These are phyloP conservation scores for Penicillium goetzii DNA, from an alignment of 495 filamentous ascomycete species.

Conservation along the genomic window DNA sequence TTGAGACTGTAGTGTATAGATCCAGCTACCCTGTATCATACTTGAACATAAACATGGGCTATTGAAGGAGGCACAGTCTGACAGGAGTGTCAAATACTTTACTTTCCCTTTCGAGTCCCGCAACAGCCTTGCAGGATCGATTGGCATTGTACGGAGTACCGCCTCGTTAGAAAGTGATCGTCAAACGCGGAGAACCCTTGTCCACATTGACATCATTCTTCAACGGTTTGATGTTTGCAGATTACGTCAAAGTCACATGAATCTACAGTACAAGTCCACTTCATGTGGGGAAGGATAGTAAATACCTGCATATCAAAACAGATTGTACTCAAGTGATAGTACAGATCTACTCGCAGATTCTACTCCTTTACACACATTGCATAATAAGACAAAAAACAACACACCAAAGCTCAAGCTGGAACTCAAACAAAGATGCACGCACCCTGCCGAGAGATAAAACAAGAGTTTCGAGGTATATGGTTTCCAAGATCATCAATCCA, in stretches of 20 bases:
- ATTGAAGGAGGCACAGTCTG: no score
- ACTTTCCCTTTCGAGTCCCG: no score
- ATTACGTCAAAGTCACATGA: neutral
- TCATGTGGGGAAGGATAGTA: neutral
- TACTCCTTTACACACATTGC: neutral
- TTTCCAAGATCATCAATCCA: conserved; percentile 21
- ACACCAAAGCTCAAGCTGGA: neutral
- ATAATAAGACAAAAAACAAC: neutral
- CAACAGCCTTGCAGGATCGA: neutral
- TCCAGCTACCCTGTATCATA: no score
- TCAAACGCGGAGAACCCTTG: neutral
- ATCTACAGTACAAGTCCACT: neutral
- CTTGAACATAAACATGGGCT: no score
- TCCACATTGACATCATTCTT: neutral
- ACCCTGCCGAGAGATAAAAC: neutral
- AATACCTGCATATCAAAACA: neutral
- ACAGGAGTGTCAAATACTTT: no score
- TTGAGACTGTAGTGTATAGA: no score
- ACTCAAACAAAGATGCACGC: neutral
- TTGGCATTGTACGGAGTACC: neutral
- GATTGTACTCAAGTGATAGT: neutral
- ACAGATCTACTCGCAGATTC: neutral
- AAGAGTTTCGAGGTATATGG: neutral
- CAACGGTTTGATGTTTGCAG: neutral
- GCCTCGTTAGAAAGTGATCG: neutral